These are phyloP conservation scores for Panaeolus cyanescens DNA, from an alignment of 768 basidiomycete genomes.

Conservation along the genomic window DNA sequence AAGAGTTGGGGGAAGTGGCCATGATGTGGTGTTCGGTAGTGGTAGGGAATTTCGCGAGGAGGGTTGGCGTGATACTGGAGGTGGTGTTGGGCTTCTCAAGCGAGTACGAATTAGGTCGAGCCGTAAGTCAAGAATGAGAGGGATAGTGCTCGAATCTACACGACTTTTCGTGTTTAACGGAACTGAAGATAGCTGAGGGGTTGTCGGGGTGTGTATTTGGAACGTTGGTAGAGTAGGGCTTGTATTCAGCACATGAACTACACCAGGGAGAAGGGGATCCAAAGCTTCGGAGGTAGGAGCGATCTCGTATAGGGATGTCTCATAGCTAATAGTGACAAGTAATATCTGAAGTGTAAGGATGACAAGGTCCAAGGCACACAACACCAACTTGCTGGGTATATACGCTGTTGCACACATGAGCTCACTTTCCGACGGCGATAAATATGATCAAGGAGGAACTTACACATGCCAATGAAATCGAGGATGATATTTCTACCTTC, in stretches of 20 bases:
- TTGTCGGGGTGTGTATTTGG: conserved; percentile 10
- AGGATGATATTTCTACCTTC: conserved; percentile 68
- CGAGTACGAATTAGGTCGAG: conserved; percentile 54
- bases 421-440: neutral
- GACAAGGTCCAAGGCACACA: conserved; percentile 66
- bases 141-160: conserved; percentile 17
- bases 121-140: conserved; percentile 67
- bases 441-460: conserved; percentile 22
- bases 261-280: conserved; percentile 37
- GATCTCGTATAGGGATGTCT: conserved; percentile 47
- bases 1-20: conserved; percentile 49
- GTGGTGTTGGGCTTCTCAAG: conserved; percentile 51
- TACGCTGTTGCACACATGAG: conserved; percentile 38
- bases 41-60: conserved; percentile 39
- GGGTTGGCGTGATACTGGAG: conserved; percentile 28
- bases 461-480: conserved; percentile 81
- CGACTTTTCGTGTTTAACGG: neutral
- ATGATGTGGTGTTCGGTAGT: conserved; percentile 61
- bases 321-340: conserved; percentile 70
- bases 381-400: conserved; percentile 63
- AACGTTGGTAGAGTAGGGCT: conserved; percentile 15
- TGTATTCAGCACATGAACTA: conserved; percentile 21
- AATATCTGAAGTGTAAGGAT: conserved; percentile 69
- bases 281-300: conserved; percentile 36
- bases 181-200: conserved; percentile 4